phyloP scores from a whole-genome alignment of 441 rosid genomes.

The Syzygium malaccense region DNA sequence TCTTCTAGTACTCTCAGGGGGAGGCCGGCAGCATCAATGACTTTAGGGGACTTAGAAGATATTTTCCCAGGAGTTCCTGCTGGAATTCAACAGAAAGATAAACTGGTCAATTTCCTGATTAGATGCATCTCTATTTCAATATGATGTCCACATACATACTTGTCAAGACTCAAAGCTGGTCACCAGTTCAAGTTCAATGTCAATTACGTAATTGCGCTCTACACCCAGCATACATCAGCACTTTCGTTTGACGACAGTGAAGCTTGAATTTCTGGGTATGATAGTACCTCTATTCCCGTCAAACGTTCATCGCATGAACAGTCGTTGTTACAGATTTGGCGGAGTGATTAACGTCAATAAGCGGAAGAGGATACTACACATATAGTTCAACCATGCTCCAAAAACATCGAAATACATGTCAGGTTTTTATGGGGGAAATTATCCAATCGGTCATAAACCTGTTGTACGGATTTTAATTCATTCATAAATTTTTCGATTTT shows the following conservation, averaged over 20 bases:
- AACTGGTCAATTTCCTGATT: background rate
- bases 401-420: background rate
- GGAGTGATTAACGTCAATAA: background rate
- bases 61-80: background rate
- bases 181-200: background rate
- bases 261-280: background rate
- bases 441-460: background rate
- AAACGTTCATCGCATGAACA: background rate
- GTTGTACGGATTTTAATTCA: accelerated
- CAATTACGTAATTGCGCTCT: background rate
- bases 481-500: too few relatives aligned
- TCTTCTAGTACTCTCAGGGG: background rate
- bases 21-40: background rate
- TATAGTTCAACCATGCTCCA: background rate
- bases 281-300: background rate
- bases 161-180: background rate
- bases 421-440: background rate
- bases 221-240: background rate
- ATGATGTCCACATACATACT: background rate
- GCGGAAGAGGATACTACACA: background rate
- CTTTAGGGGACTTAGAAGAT: background rate
- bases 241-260: background rate
- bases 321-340: background rate
- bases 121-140: background rate
- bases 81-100: background rate